A percentile compares a stretch with the other conserved stretches of the same genome.
phyloP scores from a whole-genome alignment of 306 rosid genomes.

The Begonia peltatifolia region DNA sequence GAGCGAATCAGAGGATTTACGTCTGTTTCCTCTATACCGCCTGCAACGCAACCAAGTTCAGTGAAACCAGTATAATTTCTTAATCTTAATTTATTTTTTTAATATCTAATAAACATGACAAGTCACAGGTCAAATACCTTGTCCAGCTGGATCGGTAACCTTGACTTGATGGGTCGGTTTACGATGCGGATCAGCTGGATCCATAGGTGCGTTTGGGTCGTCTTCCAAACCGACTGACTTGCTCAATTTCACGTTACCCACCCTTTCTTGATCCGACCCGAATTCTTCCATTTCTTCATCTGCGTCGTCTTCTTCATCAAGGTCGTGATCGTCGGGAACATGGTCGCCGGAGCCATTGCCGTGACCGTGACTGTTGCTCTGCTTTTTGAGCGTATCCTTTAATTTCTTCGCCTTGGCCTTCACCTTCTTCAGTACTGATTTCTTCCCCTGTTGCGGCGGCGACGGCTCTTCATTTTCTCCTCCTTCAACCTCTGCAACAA shows the following conservation, averaged over 20 bases:
- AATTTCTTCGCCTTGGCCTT: slow-evolving; percentile 74
- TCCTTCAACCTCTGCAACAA: slow-evolving; percentile 8
- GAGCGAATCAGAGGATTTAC: slow-evolving; percentile 15
- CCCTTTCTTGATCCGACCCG: not conserved
- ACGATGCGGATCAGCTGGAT: slow-evolving; percentile 2
- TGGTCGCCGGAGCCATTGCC: slow-evolving; percentile 5
- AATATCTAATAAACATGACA: too few relatives aligned
- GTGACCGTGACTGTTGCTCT: slow-evolving; percentile 11
- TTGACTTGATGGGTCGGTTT: slow-evolving; percentile 31
- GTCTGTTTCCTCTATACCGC: slow-evolving; percentile 24
- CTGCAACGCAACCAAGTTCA: not conserved
- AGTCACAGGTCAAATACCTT: slow-evolving; percentile 18
- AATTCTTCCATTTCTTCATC: slow-evolving; percentile 12
- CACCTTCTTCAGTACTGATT: slow-evolving; percentile 45
- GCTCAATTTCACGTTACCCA: slow-evolving; percentile 25
- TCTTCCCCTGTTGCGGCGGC: slow-evolving; percentile 38
- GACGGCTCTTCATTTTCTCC: slow-evolving; percentile 16
- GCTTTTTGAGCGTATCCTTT: slow-evolving; percentile 31
- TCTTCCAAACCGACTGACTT: slow-evolving; percentile 28
- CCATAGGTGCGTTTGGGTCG: slow-evolving; percentile 21
- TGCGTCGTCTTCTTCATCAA: slow-evolving; percentile 30
- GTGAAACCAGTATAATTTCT: not conserved
- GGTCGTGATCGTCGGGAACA: slow-evolving; percentile 35
- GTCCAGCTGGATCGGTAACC: slow-evolving; percentile 30
- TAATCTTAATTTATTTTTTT: not conserved